Base-by-base conservation (phyloP, 768 basidiomycete species). In the Lepiota brunneoincarnata region DNA sequence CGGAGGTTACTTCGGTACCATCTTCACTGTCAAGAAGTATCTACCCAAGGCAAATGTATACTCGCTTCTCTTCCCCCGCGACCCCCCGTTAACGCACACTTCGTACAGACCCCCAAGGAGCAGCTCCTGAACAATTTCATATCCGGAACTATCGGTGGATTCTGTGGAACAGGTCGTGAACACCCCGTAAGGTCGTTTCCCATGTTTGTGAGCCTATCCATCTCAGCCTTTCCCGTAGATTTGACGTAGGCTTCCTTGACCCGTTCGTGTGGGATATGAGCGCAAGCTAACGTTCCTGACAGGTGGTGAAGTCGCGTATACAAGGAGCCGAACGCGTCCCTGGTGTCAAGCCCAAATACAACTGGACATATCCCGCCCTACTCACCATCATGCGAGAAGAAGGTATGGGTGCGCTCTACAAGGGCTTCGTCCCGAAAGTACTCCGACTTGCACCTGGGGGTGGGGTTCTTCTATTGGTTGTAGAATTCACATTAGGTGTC, bases 221-320 rank as follows among this genome's bases (percentile, higher is more conserved):
- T 17, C 34, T 45, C 20, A 44, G 24, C 14, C 35, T 37, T 56
- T 28, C 49, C 50, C 39, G 28, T 58, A 73, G 72, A 46, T 68
- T 73, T 42, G 70, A 73, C 54, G 70, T 72, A 62, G 23, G 64
- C 34, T n/a, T 17, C 34, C 23, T 45, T 18, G 20, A 46, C 28
- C 35, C 20, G n/a, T 24, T 40, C 20, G 34, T 5, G 24, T 24
- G 1, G 24, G 28, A 23, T n/a, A 17, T 40, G 12, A 52, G 26
- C 41, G 41, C 53, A 51, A 58, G 47, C 12, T 51, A 26, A 47
- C 34, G 48, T 31, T 28, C 49, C 55, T 31, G 53, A 17, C 59
- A 96, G 89, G 94, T 98, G 58, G 91, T 97, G 57, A 98, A 98
- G 72, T 94, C 93, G 14, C 89, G 96, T 42, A 94, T 98, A 36